Evolutionary conservation across 1,139 yeast species (phyloP), one percentile per base, ranked within the genome.

Genomic region (Zygosaccharomyces pseudobailii): DNA sequence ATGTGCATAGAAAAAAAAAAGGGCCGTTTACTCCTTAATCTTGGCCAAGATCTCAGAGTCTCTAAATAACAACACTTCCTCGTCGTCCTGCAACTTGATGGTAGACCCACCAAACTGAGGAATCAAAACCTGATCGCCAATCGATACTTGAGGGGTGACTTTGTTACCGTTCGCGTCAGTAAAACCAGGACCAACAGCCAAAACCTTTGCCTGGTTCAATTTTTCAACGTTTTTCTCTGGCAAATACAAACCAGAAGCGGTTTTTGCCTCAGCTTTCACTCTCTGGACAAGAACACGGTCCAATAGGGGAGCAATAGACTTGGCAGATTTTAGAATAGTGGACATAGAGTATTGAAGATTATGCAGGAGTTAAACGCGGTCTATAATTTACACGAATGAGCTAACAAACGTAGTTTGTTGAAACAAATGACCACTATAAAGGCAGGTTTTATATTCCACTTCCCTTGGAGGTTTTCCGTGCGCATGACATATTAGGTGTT

Each of bases 201-300:
- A 69, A 49, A 86, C 94, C 46, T 82, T 81, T 48, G 84, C 95
- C 66, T 82, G 80, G 76, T 87, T 87, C 68, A 88, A 80, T 74
- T 92, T 92, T 71, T 88, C 94, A 62, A 85, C 95, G 76, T 90
- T 89, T 76, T 88, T 88, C 74, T 92, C 98, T 55, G 98, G 98
- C 57, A 92, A 86, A 75, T 82, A 88, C 66, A 92, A 81, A 64
- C 98, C 98, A 40, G 95, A 84, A 47, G 96, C 87, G 50, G 98
- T 92, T 75, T 89, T 80, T 62, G 92, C 79, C 65, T 88, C 83
- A 51, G 96, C 95, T 78, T 89, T 89, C 65, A 87, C 72, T 71
- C 96, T 86, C 75, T 89, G 96, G 55, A 92, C 96, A 57, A 92
- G 80, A 51, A 92, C 92, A 73, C 97, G 86, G 82, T 92, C 97